Base-by-base conservation (phyloP, 495 filamentous ascomycete genomes). In the Trichoderma asperelloides region DNA sequence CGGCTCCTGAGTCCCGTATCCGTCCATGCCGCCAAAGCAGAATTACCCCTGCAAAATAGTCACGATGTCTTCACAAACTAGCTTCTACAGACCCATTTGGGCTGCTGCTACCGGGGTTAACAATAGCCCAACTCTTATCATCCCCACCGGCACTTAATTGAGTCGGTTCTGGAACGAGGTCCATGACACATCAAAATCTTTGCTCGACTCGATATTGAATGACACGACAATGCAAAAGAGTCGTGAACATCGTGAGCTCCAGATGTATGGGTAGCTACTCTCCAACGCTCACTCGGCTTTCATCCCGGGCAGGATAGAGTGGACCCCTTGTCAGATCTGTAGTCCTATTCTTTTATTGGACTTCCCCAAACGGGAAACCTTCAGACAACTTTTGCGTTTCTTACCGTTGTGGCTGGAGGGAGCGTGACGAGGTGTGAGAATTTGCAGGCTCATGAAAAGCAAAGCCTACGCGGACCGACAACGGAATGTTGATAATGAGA, bases 11-110 rank as follows among this genome's bases (percentile, higher is more conserved):
- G 43, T 30, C 12, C 55, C 11, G 55, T 18, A 60, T 60, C 27
- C 55, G 11, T 28, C 9, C 55, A 2, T 60, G 55, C 16, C 55
- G 55, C 55, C 55, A 33, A 30, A 25, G 11, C 55, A 60, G 11
- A 28, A 15, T 25, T 30, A 60, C 55, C 55, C 55, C 55, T 60
- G 55, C 55, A 25, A 30, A 2, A 60, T 60, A 60, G 55, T 60
- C 55, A 60, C 55, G 55, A 60, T 60, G 55, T 30, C 55, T 60
- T 60, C 55, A 60, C 8, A 30, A 60, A 60, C 16, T 60, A 30
- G 55, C n/a, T 21, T 60, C 55, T 60, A 11, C 25, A 28, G 55
- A 18, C 55, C 55, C 55, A 60, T 18, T 27, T 28, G 55, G 55
- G 27, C 55, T 30, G 27, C 55, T 30, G 12, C 55, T 60, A 30